Percentiles rank a stretch among this genome's conserved stretches.
These are phyloP conservation scores for Cladosporium sp. DNA, from an alignment of 2,329 filamentous ascomycete species.

Conservation along the genomic window DNA sequence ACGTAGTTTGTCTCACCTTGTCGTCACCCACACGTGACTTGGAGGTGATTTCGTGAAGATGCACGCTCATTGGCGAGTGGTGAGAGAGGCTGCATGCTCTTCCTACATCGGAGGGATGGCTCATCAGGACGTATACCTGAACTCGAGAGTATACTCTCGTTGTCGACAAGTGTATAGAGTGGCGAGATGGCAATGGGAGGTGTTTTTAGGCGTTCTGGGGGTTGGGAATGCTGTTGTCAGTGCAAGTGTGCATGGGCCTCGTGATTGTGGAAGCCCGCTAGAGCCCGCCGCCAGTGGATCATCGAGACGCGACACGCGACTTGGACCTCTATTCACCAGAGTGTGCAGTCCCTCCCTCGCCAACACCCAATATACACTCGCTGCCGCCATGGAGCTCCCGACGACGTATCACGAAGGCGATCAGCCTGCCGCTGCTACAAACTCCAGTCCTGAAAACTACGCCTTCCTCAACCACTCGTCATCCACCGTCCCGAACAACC, in stretches of 20 bases:
- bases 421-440: neutral
- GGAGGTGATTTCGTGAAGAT: conserved; percentile 13
- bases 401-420: neutral
- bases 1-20: neutral
- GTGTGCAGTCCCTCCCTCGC: neutral
- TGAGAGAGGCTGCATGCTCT: neutral
- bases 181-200: neutral
- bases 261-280: conserved; percentile 10
- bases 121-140: neutral
- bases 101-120: neutral
- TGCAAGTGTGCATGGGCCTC: neutral
- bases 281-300: neutral
- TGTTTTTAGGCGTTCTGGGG: neutral
- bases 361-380: neutral
- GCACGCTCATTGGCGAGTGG: conserved; percentile 14
- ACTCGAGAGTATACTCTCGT: neutral
- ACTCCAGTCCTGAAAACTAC: conserved; percentile 33
- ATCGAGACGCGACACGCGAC: conserved; percentile 7
- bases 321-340: conserved; percentile 10
- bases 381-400: conserved; percentile 11
- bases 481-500: conserved; percentile 56
- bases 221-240: conserved; percentile 10
- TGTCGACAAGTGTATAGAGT: neutral
- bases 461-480: conserved; percentile 63
- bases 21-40: conserved; percentile 7